A percentile compares a stretch with the other conserved stretches of the same genome.
Conservation (phyloP, 306 rosid genomes). For the Arachis hypogaea region DNA sequence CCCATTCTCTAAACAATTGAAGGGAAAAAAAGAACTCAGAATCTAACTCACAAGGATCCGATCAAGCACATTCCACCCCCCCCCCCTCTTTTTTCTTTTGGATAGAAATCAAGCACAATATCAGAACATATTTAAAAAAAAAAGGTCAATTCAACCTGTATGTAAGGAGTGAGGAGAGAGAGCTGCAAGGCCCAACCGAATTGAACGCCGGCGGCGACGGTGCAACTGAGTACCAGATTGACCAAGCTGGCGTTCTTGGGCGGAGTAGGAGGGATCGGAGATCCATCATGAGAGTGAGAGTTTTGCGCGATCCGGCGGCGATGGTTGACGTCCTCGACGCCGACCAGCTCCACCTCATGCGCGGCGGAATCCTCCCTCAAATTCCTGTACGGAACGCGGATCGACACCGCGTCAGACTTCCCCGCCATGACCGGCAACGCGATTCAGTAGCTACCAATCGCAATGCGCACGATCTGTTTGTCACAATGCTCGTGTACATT, state of each 20-base stretch:
- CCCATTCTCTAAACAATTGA: background rate
- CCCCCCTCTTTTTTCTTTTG: too few relatives aligned
- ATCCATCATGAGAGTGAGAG: constrained; percentile 49
- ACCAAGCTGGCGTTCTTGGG: constrained; percentile 45
- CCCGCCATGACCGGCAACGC: constrained; percentile 60
- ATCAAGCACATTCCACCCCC: background rate
- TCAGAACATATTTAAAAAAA: background rate
- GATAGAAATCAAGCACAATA: background rate
- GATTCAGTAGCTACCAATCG: constrained; percentile 34
- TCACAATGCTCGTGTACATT: constrained; percentile 37
- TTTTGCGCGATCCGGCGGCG: constrained; percentile 58
- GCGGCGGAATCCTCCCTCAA: constrained; percentile 60
- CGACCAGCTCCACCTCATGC: constrained; percentile 75
- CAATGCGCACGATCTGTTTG: background rate
- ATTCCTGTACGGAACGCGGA: constrained; percentile 82
- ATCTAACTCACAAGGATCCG: constrained; percentile 30
- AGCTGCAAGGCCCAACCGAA: constrained; percentile 99
- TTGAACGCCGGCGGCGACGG: constrained; percentile 96
- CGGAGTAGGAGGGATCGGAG: constrained; percentile 28
- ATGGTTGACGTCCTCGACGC: constrained; percentile 51
- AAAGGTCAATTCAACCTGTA: constrained; percentile 60
- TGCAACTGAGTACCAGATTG: constrained; percentile 79
- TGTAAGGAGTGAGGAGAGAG: constrained; percentile 88
- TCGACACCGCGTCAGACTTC: constrained; percentile 59
- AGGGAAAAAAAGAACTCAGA: background rate